Conservation (phyloP, 257 asterid genomes). For the Nicotiana attenuata region DNA sequence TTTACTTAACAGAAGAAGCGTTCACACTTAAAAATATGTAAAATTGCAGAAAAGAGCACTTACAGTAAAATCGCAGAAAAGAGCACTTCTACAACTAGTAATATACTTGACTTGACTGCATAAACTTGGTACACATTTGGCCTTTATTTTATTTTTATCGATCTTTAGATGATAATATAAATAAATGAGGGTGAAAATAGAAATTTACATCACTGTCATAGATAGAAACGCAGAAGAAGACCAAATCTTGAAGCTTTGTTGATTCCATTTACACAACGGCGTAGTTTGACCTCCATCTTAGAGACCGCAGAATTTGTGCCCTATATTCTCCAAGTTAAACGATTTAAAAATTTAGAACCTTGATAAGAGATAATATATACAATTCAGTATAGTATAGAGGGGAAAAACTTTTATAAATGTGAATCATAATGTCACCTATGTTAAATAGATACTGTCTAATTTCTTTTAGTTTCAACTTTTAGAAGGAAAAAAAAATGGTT, state of each 20-base stretch:
- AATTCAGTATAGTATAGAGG: background rate
- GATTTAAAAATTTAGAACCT: background rate
- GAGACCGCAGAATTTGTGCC: background rate
- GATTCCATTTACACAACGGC: background rate
- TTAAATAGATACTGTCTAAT: background rate
- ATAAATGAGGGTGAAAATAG: background rate
- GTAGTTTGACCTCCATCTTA: background rate
- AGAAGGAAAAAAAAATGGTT: no score
- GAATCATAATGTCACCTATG: no score
- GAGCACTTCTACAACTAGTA: background rate
- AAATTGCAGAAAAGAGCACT: background rate
- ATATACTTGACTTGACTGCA: constrained; percentile 17
- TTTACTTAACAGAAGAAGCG: background rate
- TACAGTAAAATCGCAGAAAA: background rate
- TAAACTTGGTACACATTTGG: background rate
- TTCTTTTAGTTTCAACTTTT: background rate
- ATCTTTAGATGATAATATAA: background rate
- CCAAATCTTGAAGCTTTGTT: background rate
- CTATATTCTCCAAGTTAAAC: background rate
- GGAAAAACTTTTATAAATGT: no score
- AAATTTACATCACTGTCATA: background rate
- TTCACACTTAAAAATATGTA: background rate
- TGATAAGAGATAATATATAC: background rate
- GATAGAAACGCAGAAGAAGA: background rate
- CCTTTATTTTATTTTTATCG: background rate